These are phyloP conservation scores for Ephemerocybe angulata DNA, from an alignment of 768 basidiomycete genomes.

Conservation along the genomic window DNA sequence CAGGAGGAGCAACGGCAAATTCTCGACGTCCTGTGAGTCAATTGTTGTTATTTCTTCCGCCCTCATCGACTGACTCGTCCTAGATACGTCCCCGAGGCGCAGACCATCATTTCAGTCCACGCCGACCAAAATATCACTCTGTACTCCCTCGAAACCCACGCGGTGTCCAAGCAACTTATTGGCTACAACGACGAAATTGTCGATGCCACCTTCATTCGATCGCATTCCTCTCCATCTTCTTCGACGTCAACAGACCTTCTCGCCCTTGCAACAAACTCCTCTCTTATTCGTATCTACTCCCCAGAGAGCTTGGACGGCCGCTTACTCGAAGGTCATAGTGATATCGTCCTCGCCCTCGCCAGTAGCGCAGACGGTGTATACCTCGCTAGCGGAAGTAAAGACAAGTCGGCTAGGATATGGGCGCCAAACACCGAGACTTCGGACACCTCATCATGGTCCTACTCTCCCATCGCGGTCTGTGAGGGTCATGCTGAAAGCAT, in stretches of 20 bases:
- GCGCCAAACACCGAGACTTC: constrained; percentile 29
- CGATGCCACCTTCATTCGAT: constrained; percentile 70
- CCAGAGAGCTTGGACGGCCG: constrained; percentile 74
- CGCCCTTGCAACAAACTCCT: constrained; percentile 97
- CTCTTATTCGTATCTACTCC: constrained; percentile 88
- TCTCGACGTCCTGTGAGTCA: constrained; percentile 71
- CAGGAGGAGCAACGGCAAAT: constrained; percentile 86
- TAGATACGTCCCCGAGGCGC: constrained; percentile 67
- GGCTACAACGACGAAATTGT: constrained; percentile 99
- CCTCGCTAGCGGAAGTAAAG: constrained; percentile 91
- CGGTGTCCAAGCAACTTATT: constrained; percentile 75
- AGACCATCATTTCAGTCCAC: constrained; percentile 76
- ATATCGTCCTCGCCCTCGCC: constrained; percentile 87
- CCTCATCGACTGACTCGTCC: constrained; percentile 4
- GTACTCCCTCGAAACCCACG: constrained; percentile 68
- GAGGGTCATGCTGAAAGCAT: constrained; percentile 94
- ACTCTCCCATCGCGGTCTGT: constrained; percentile 79
- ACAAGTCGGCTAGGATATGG: constrained; percentile 87
- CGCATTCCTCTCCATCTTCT: constrained; percentile 29
- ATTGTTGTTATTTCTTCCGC: not conserved
- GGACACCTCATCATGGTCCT: constrained; percentile 40
- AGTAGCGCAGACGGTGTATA: constrained; percentile 60
- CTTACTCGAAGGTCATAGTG: constrained; percentile 82
- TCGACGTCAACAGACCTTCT: constrained; percentile 43
- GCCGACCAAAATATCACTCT: constrained; percentile 97